phyloP scores from a whole-genome alignment of 345 rosid species.

The Gossypium australe region DNA sequence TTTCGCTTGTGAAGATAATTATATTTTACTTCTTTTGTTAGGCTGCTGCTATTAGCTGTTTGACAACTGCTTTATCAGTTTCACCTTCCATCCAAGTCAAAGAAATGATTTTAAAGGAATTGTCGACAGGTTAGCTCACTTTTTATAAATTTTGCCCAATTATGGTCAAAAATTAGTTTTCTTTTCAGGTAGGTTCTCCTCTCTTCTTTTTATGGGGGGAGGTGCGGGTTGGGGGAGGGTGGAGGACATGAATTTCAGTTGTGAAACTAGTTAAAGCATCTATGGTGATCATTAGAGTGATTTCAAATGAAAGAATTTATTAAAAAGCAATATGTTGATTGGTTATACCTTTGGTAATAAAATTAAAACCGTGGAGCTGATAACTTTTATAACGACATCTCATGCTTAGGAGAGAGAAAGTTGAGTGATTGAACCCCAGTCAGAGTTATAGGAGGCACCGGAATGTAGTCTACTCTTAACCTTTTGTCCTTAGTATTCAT shows the following conservation, averaged over 20 bases:
- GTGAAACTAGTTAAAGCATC: neutral
- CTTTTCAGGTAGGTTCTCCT: neutral
- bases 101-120: slow-evolving; percentile 60
- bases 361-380: neutral
- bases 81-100: slow-evolving; percentile 57
- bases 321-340: neutral
- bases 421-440: neutral
- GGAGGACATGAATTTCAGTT: neutral
- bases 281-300: neutral
- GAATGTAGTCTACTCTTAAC: neutral
- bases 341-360: neutral
- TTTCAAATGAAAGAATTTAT: neutral
- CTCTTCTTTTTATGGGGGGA: neutral
- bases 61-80: slow-evolving; percentile 73
- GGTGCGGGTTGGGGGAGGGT: neutral
- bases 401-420: neutral
- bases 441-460: neutral
- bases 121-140: slow-evolving; percentile 46
- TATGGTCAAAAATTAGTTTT: neutral
- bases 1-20: slow-evolving; percentile 1
- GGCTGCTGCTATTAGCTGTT: slow-evolving; percentile 74
- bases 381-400: neutral
- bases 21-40: slow-evolving; percentile 24
- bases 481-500: neutral
- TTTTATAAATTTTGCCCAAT: neutral